Conservation (phyloP, 352 stramenopile genomes). For the Achlya hypogyna region DNA sequence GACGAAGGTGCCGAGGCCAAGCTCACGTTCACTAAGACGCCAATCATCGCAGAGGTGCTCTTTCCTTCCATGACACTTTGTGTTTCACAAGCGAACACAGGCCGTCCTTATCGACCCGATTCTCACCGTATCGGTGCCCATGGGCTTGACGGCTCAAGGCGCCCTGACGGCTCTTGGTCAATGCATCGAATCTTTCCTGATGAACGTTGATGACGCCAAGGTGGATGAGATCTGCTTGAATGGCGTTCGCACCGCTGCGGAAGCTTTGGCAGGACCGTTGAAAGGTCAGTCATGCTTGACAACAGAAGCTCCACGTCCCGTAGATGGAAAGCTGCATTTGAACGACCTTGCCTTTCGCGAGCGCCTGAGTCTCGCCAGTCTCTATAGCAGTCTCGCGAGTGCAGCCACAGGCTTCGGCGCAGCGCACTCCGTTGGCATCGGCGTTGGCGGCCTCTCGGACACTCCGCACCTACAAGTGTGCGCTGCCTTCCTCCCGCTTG, state of each 20-base stretch:
- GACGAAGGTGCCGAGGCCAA: constrained; percentile 60
- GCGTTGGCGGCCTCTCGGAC: constrained; percentile 59
- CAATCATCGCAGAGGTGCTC: constrained; percentile 39
- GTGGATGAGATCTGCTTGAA: constrained; percentile 43
- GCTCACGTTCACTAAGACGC: constrained; percentile 30
- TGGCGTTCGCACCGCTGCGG: constrained; percentile 43
- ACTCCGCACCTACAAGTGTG: constrained; percentile 49
- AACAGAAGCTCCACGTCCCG: background rate
- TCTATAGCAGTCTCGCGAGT: constrained; percentile 43
- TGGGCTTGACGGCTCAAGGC: constrained; percentile 43
- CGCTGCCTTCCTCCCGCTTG: constrained; percentile 50
- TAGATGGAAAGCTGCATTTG: constrained; percentile 54
- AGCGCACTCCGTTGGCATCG: constrained; percentile 44
- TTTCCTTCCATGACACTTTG: background rate
- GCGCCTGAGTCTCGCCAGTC: constrained; percentile 41
- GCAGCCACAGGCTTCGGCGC: constrained; percentile 46
- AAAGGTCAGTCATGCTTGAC: constrained; percentile 1
- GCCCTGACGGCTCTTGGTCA: constrained; percentile 54
- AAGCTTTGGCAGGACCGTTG: constrained; percentile 41
- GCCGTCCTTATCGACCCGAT: constrained; percentile 60
- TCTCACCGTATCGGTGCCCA: constrained; percentile 48
- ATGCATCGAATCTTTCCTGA: constrained; percentile 65
- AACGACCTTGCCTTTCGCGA: constrained; percentile 44
- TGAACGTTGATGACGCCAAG: constrained; percentile 34
- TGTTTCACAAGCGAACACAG: constrained; percentile 19